These are phyloP conservation scores for Ophiocordyceps robertsii DNA, from an alignment of 2,329 filamentous ascomycete genomes.

Conservation along the genomic window DNA sequence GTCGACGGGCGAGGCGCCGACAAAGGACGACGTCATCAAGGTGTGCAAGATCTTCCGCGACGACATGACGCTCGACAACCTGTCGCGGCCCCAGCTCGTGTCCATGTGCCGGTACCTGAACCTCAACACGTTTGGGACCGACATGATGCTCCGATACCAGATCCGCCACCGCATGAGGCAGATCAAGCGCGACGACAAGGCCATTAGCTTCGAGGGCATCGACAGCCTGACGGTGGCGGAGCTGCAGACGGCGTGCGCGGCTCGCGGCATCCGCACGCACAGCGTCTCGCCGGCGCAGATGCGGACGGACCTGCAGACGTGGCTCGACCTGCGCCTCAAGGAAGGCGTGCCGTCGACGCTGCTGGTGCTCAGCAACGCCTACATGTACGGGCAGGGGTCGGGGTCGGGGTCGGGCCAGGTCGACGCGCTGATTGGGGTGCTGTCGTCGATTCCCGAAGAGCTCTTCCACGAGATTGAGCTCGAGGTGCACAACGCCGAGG, in stretches of 20 bases:
- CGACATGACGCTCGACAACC: conserved; percentile 90
- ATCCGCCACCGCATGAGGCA: conserved; percentile 96
- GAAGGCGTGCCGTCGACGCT: conserved; percentile 94
- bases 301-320: conserved; percentile 80
- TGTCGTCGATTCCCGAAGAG: conserved; percentile 93
- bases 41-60: conserved; percentile 99
- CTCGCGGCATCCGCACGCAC: conserved; percentile 83
- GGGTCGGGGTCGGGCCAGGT: conserved; percentile 84
- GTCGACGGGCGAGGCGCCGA: conserved; percentile 80
- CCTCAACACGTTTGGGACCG: conserved; percentile 90
- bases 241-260: conserved; percentile 82
- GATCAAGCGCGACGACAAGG: conserved; percentile 94
- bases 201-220: conserved; percentile 87
- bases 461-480: conserved; percentile 99
- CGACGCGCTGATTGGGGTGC: conserved; percentile 79
- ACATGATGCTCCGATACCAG: conserved; percentile 95
- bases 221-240: conserved; percentile 88
- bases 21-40: conserved; percentile 85
- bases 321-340: conserved; percentile 86
- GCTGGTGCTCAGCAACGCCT: conserved; percentile 90
- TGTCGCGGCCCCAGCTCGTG: conserved; percentile 88
- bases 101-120: conserved; percentile 99
- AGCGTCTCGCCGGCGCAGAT: conserved; percentile 81
- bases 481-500: conserved; percentile 92
- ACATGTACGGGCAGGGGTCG: conserved; percentile 86